A percentile compares a stretch with the other conserved stretches of the same genome.
Evolutionary conservation across 768 basidiomycete genomes (phyloP).

Genomic region (Baorangia bicolor): DNA sequence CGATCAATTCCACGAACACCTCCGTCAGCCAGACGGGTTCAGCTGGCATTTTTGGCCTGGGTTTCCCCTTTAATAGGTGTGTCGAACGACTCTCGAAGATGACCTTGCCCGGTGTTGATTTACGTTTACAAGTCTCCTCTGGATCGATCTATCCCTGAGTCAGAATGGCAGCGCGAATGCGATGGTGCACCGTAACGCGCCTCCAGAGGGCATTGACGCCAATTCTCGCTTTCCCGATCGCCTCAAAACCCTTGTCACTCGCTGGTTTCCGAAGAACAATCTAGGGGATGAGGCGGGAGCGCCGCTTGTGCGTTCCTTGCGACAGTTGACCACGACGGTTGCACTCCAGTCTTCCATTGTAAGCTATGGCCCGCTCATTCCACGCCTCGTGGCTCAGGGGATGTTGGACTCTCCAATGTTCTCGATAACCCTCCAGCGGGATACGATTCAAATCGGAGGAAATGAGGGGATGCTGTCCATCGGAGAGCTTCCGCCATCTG

Average conservation of each 20-base stretch:
- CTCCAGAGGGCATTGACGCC: neutral
- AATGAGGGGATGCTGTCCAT: constrained; percentile 65
- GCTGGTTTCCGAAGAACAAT: constrained; percentile 21
- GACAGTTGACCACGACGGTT: constrained; percentile 13
- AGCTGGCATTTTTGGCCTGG: constrained; percentile 71
- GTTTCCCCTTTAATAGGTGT: constrained; percentile 73
- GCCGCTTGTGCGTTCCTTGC: constrained; percentile 4
- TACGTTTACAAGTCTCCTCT: constrained; percentile 42
- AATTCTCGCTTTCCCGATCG: constrained; percentile 2
- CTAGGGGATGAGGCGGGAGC: neutral
- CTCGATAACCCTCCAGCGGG: constrained; percentile 64
- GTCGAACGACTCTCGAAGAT: constrained; percentile 2
- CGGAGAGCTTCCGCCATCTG: constrained; percentile 57
- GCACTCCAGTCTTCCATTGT: constrained; percentile 43
- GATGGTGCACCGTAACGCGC: neutral
- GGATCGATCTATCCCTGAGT: constrained; percentile 38
- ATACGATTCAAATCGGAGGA: constrained; percentile 65
- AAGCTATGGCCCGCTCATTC: constrained; percentile 44
- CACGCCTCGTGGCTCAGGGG: constrained; percentile 42
- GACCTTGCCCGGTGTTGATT: neutral
- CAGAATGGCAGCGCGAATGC: constrained; percentile 7
- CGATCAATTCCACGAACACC: constrained; percentile 69
- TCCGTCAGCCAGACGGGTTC: constrained; percentile 54
- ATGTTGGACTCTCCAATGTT: constrained; percentile 47
- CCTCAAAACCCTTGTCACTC: constrained; percentile 10